phyloP scores from a whole-genome alignment of 805 yeast genomes.

The Yamadazyma scolyti region DNA sequence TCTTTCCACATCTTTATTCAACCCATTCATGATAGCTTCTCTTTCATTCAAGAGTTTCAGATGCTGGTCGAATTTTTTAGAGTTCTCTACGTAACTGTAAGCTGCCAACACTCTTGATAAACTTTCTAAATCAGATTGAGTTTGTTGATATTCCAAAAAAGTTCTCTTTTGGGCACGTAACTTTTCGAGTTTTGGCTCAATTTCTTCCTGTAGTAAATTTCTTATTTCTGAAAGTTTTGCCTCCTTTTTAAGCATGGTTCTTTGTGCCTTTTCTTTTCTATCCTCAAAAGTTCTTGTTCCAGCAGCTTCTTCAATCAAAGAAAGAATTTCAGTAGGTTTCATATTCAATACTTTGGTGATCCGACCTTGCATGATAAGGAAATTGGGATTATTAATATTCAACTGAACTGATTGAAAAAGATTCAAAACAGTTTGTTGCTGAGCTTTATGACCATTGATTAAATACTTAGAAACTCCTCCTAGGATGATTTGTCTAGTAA shows the following conservation, averaged over 20 bases:
- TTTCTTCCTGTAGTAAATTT: slow-evolving; percentile 73
- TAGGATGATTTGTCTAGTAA: slow-evolving; percentile 84
- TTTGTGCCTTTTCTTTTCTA: slow-evolving; percentile 84
- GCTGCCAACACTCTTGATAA: slow-evolving; percentile 72
- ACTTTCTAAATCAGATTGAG: slow-evolving; percentile 76
- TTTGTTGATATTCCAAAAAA: slow-evolving; percentile 81
- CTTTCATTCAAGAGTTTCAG: slow-evolving; percentile 41
- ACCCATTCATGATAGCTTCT: slow-evolving; percentile 35
- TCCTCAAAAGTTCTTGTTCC: slow-evolving; percentile 96
- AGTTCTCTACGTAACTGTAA: slow-evolving; percentile 55
- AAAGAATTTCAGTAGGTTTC: slow-evolving; percentile 87
- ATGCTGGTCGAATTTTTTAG: slow-evolving; percentile 39
- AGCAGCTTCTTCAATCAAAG: slow-evolving; percentile 96
- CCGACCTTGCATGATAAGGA: slow-evolving; percentile 97
- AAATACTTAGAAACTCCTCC: slow-evolving; percentile 92
- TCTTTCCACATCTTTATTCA: slow-evolving; percentile 42
- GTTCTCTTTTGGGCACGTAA: slow-evolving; percentile 76
- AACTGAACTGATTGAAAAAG: slow-evolving; percentile 92
- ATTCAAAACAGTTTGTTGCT: slow-evolving; percentile 86
- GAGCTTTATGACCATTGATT: slow-evolving; percentile 95
- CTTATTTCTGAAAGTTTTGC: slow-evolving; percentile 77
- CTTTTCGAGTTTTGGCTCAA: slow-evolving; percentile 85
- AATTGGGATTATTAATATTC: slow-evolving; percentile 95
- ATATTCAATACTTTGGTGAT: slow-evolving; percentile 95
- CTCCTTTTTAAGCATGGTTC: slow-evolving; percentile 89